Evolutionary conservation across 345 rosid genomes (phyloP).

Genomic region (Aquilaria malaccensis): DNA sequence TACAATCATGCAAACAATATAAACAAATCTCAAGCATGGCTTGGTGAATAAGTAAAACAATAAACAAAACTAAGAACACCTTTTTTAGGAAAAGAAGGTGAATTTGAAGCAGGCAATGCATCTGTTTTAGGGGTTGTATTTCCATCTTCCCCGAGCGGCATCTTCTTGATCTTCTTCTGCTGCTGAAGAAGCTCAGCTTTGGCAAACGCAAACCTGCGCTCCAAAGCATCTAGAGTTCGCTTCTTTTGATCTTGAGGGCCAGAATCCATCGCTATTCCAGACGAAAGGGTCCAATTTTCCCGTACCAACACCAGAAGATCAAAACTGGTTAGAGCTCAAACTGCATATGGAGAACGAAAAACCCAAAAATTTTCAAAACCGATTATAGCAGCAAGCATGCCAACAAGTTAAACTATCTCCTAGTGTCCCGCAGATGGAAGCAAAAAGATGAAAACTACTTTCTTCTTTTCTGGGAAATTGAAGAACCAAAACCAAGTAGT

Average conservation of each 20-base stretch:
- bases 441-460: no score
- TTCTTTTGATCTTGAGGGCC: constrained; percentile 32
- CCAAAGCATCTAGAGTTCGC: constrained; percentile 50
- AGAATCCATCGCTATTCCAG: constrained; percentile 11
- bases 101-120: constrained; percentile 16
- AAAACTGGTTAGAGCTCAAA: no score
- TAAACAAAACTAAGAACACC: constrained; percentile 16
- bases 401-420: no score
- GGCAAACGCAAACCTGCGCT: constrained; percentile 46
- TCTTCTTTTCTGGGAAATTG: no score
- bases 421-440: no score
- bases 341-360: no score
- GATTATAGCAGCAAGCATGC: no score
- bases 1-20: constrained; percentile 6
- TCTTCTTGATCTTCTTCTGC: constrained; percentile 32
- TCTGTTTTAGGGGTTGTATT: constrained; percentile 10
- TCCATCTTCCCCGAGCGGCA: constrained; percentile 8
- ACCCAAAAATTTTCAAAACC: no score
- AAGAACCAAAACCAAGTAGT: no score
- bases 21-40: not conserved
- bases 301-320: no score
- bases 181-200: constrained; percentile 51
- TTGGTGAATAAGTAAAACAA: no score
- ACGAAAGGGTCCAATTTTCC: not conserved
- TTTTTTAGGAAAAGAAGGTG: constrained; percentile 18